A percentile compares a stretch with the other conserved stretches of the same genome.
Conservation (phyloP, 306 rosid genomes). For the Acacia confusa region DNA sequence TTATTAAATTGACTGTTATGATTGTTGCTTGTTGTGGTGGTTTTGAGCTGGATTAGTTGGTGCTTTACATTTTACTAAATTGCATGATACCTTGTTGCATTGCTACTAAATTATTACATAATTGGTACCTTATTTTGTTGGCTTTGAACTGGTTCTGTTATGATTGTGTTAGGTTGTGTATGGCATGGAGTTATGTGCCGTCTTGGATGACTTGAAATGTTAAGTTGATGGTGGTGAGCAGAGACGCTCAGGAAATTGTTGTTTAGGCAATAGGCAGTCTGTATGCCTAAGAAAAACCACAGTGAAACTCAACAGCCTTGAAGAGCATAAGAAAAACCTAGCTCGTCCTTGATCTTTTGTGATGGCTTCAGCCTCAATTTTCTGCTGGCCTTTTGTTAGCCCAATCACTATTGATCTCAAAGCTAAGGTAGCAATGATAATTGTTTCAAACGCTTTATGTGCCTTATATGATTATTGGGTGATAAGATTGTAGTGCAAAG, state of each 20-base stretch:
- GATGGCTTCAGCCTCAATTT: too few relatives aligned
- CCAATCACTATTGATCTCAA: too few relatives aligned
- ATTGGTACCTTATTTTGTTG: not conserved
- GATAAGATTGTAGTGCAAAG: too few relatives aligned
- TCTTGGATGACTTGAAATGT: not conserved
- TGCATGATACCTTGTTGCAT: not conserved
- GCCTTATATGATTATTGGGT: too few relatives aligned
- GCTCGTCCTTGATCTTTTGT: too few relatives aligned
- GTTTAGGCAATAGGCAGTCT: conserved; percentile 3
- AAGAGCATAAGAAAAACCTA: too few relatives aligned
- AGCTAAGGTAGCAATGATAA: too few relatives aligned
- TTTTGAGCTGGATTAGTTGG: not conserved
- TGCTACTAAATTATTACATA: not conserved
- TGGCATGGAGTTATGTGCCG: not conserved
- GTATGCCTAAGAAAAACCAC: too few relatives aligned
- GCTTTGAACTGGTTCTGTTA: not conserved
- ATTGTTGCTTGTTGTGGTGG: not conserved
- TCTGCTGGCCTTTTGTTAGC: too few relatives aligned
- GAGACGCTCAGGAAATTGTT: not conserved
- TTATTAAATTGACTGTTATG: not conserved
- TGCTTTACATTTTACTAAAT: not conserved
- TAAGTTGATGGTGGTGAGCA: not conserved
- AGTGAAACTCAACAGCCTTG: too few relatives aligned
- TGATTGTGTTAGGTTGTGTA: not conserved
- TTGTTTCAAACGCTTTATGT: too few relatives aligned